These are phyloP conservation scores for Pichia cactophila DNA, from an alignment of 1,139 yeast species.

Conservation along the genomic window DNA sequence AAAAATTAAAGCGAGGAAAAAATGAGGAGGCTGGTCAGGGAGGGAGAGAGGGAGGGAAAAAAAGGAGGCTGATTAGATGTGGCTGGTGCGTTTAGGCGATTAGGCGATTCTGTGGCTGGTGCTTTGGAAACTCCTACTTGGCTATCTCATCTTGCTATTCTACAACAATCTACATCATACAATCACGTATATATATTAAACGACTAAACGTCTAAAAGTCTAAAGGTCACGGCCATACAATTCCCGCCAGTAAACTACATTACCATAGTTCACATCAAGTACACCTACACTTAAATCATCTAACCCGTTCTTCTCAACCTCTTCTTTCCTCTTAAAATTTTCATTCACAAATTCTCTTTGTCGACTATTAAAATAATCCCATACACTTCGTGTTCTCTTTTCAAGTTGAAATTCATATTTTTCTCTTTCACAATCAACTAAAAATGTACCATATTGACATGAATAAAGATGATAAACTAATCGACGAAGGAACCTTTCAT, in stretches of 20 bases:
- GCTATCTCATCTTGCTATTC: background rate
- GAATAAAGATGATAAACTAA: constrained; percentile 82
- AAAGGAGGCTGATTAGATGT: too few species aligned
- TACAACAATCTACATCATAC: too few species aligned
- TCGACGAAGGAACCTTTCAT: constrained; percentile 78
- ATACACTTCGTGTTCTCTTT: constrained; percentile 63
- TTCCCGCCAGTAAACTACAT: constrained; percentile 28
- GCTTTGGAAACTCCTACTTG: background rate
- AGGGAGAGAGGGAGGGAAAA: background rate
- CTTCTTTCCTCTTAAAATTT: constrained; percentile 27
- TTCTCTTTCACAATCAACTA: constrained; percentile 69
- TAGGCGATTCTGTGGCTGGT: background rate
- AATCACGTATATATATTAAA: too few species aligned
- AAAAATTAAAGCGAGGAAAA: constrained; percentile 20
- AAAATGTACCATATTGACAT: constrained; percentile 90
- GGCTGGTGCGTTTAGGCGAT: too few species aligned
- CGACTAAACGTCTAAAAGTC: background rate
- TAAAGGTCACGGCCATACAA: constrained; percentile 51
- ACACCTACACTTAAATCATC: constrained; percentile 2
- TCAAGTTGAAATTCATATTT: constrained; percentile 35
- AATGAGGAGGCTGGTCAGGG: too few species aligned
- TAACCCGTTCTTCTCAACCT: background rate
- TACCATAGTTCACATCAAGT: constrained; percentile 23
- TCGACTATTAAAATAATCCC: constrained; percentile 89
- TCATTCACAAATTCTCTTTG: constrained; percentile 60